Base-by-base conservation (phyloP, 2,329 filamentous ascomycete species). In the Lachnellula willkommii region DNA sequence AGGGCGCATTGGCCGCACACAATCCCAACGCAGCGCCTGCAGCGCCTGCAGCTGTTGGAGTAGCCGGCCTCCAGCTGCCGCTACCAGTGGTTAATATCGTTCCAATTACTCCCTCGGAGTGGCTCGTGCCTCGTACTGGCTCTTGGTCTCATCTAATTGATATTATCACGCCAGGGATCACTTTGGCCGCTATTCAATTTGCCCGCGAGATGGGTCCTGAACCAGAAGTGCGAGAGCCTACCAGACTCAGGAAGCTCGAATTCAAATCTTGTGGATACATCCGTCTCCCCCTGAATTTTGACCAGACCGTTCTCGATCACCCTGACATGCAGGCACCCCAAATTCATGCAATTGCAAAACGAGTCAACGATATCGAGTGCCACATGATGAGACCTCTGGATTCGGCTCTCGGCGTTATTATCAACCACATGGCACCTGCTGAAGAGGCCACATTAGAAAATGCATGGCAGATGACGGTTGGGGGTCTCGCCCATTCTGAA, bases 131-230 rank as follows among this genome's bases (percentile, higher is more conserved):
- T 50, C 65, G 66, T 26, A 60, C 63, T 46, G 75, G 76, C 9
- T 79, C 76, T 15, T 83, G 80, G 80, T 66, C 75, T 20, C 65
- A 73, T 7, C 62, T 79, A 24, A 73, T 83, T 52, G 73, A 82
- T 60, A 65, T 62, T 11, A 73, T 81, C 49, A 80, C 77, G 0
- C 79, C 79, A 2, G 75, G 77, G 14, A 66, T 64, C 2, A 76
- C 73, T 15, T 68, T 79, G 35, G 65, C 65, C 43, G 71, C 75
- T 56, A 73, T 76, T 39, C 69, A 72, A 14, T 68, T 71, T 24
- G 59, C 65, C 7, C 65, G 68, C 51, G 72, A 71, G 40, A 66
- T 68, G 60, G 63, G 64, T 50, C 65, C 56, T 7, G 64, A 67
- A 35, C 61, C 66, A 22, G 56, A 54, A 48, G 20, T 50, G 56